These are phyloP conservation scores for Ceratobasidium sp. DNA, from an alignment of 1,284 basidiomycete species.

Conservation along the genomic window DNA sequence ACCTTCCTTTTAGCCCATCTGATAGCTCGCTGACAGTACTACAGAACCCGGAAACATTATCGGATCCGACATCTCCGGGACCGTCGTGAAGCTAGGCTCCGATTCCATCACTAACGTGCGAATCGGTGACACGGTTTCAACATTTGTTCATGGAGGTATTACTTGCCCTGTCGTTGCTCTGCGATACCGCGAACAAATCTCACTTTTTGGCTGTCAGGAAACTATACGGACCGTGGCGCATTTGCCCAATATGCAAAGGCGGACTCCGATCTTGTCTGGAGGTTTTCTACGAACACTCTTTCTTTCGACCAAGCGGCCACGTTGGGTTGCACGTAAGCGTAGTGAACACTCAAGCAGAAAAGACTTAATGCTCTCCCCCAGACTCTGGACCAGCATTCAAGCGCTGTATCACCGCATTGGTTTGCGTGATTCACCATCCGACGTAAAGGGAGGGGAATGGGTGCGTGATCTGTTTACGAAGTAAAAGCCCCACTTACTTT, in stretches of 20 bases:
- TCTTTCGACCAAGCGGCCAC: constrained; percentile 50
- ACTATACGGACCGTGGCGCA: constrained; percentile 34
- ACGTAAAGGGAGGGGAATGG: constrained; percentile 20
- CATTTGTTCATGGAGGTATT: constrained; percentile 54
- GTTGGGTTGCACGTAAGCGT: constrained; percentile 43
- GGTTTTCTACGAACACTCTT: constrained; percentile 46
- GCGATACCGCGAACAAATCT: background rate
- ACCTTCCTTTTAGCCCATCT: too few relatives aligned
- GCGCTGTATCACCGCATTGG: constrained; percentile 49
- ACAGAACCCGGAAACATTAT: constrained; percentile 50
- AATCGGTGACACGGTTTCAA: constrained; percentile 55
- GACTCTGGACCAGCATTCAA: constrained; percentile 49
- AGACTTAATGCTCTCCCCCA: too few relatives aligned
- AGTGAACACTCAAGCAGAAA: too few relatives aligned
- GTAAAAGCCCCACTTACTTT: background rate
- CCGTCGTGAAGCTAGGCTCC: constrained; percentile 51
- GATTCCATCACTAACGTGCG: constrained; percentile 48
- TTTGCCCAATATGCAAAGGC: constrained; percentile 36
- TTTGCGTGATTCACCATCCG: constrained; percentile 43
- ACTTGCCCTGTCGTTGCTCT: background rate
- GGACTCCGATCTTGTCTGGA: constrained; percentile 37
- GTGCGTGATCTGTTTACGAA: background rate
- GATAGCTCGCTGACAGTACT: too few relatives aligned
- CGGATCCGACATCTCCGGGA: constrained; percentile 57
- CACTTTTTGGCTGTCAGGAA: background rate